A percentile compares a stretch with the other conserved stretches of the same genome.
These are phyloP conservation scores for Rhododendron griersonianum DNA, from an alignment of 148 eudicot genomes.

Conservation along the genomic window DNA sequence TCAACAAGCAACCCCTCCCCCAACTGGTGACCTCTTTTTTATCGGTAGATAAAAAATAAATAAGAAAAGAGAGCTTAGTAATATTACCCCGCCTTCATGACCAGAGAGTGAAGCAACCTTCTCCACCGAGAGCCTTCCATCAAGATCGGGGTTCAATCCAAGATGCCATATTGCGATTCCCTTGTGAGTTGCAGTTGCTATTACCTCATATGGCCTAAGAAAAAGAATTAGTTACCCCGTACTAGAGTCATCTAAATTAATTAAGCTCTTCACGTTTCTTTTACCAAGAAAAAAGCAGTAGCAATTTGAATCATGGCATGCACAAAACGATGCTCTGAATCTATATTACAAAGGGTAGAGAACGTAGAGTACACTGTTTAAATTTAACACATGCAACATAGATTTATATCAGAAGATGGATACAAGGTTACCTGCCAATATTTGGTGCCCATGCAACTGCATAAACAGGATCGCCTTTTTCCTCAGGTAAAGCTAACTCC, in stretches of 20 bases:
- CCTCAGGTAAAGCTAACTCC: constrained; percentile 67
- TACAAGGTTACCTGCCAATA: constrained; percentile 65
- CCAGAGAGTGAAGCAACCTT: constrained; percentile 61
- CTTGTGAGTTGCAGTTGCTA: constrained; percentile 75
- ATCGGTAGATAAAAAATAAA: neutral
- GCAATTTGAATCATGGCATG: neutral
- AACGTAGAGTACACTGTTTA: neutral
- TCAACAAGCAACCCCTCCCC: neutral
- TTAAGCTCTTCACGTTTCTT: neutral
- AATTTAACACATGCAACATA: neutral
- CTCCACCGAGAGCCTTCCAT: constrained; percentile 79
- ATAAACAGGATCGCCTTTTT: constrained; percentile 62
- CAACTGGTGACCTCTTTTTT: neutral
- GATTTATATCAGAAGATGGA: neutral
- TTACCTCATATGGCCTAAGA: constrained; percentile 75
- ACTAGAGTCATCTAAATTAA: neutral
- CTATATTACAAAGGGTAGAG: neutral
- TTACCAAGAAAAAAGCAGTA: neutral
- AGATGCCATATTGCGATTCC: constrained; percentile 90
- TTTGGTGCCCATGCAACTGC: constrained; percentile 97
- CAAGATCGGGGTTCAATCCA: constrained; percentile 66
- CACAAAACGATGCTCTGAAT: neutral
- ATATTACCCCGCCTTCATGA: constrained; percentile 68
- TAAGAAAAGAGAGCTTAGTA: neutral
- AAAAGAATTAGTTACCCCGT: neutral